Conservation (phyloP, 805 yeast species). For the Wickerhamomyces xylosicus region DNA sequence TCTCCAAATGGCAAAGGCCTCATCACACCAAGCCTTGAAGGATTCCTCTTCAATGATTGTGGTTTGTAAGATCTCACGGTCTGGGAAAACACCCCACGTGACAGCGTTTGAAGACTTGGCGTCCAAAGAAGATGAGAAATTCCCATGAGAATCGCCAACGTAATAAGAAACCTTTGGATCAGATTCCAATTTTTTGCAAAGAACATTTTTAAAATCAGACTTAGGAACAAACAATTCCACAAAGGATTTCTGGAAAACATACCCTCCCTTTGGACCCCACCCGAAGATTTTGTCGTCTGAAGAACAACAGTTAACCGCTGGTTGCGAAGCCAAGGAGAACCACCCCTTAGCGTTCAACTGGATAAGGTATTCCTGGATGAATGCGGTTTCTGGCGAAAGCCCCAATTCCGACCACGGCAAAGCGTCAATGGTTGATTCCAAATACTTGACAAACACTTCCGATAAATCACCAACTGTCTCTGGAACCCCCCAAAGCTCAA, state of each 20-base stretch:
- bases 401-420: conserved; percentile 92
- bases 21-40: conserved; percentile 93
- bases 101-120: conserved; percentile 62
- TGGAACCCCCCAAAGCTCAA: conserved; percentile 76
- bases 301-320: conserved; percentile 72
- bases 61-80: conserved; percentile 81
- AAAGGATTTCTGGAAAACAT: conserved; percentile 86
- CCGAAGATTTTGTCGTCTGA: conserved; percentile 87
- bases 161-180: conserved; percentile 50
- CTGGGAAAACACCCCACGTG: conserved; percentile 97
- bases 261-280: conserved; percentile 93
- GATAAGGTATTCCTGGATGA: conserved; percentile 85
- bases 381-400: conserved; percentile 78
- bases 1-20: conserved; percentile 81
- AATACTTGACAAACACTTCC: conserved; percentile 56
- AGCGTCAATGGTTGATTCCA: conserved; percentile 63
- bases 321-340: conserved; percentile 93
- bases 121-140: conserved; percentile 51
- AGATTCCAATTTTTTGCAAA: conserved; percentile 30
- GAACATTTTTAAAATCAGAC: background rate
- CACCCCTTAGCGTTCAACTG: conserved; percentile 58
- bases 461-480: conserved; percentile 47
- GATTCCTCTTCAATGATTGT: conserved; percentile 90
- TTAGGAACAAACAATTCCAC: conserved; percentile 82
- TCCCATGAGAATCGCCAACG: conserved; percentile 52